A percentile compares a stretch with the other conserved stretches of the same genome.
phyloP scores from a whole-genome alignment of 768 basidiomycete species.

The Tylopilus felleus region DNA sequence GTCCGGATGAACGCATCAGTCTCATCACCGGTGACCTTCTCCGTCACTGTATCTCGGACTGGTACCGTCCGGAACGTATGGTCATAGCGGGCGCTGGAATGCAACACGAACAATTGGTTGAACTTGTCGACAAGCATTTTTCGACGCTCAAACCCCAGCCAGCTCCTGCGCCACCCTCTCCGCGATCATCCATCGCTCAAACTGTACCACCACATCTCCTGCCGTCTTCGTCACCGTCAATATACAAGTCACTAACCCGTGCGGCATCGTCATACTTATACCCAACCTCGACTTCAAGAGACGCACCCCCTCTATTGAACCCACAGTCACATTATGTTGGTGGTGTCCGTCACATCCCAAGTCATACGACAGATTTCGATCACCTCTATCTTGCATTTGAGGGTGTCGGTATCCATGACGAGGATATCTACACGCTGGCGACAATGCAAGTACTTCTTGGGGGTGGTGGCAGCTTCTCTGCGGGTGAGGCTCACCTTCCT shows the following conservation, averaged over 20 bases:
- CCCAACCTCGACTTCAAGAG: conserved; percentile 25
- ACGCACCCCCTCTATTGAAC: conserved; percentile 14
- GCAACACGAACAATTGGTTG: conserved; percentile 84
- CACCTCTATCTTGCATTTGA: conserved; percentile 94
- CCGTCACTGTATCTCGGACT: conserved; percentile 62
- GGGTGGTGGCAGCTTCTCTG: conserved; percentile 95
- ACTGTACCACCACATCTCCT: conserved; percentile 56
- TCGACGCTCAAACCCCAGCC: conserved; percentile 52
- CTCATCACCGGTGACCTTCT: conserved; percentile 61
- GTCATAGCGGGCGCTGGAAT: conserved; percentile 94
- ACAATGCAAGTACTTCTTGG: conserved; percentile 94
- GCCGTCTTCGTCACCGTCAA: conserved; percentile 47
- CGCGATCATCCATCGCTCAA: conserved; percentile 32
- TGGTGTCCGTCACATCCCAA: conserved; percentile 69
- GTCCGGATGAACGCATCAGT: conserved; percentile 79
- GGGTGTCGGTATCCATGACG: conserved; percentile 84
- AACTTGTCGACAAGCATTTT: conserved; percentile 81
- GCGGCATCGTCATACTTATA: conserved; percentile 75
- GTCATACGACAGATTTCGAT: conserved; percentile 68
- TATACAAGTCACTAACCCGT: conserved; percentile 68
- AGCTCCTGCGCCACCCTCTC: conserved; percentile 22
- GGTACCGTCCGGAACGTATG: conserved; percentile 94
- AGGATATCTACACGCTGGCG: conserved; percentile 89
- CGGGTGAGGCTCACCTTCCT: conserved; percentile 44
- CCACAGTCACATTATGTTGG: conserved; percentile 70